phyloP scores from a whole-genome alignment of 1,284 basidiomycete genomes.

The Baeospora myosura region DNA sequence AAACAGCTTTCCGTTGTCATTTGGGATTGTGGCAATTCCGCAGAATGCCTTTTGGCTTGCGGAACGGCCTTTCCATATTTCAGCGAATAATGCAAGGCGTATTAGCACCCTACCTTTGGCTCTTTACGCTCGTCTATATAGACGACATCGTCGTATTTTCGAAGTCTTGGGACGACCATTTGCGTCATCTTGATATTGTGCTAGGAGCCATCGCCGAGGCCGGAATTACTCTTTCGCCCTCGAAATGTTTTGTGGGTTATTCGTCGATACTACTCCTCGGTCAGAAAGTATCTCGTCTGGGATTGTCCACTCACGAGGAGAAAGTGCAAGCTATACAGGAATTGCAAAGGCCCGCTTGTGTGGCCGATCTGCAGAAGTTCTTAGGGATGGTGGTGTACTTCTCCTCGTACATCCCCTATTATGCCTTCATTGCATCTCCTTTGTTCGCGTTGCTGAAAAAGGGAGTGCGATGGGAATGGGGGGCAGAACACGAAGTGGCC shows the following conservation, averaged over 20 bases:
- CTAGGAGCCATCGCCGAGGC: not conserved
- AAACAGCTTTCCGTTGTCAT: conserved; percentile 25
- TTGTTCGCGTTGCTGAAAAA: conserved; percentile 16
- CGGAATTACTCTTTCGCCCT: not conserved
- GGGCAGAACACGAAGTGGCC: conserved; percentile 16
- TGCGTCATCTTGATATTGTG: not conserved
- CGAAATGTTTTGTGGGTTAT: not conserved
- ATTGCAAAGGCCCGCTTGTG: conserved; percentile 14
- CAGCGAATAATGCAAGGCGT: conserved; percentile 26
- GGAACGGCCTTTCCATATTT: conserved; percentile 26
- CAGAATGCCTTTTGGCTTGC: conserved; percentile 27
- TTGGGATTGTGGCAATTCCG: conserved; percentile 25
- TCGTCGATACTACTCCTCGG: not conserved
- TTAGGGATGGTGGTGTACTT: conserved; percentile 28
- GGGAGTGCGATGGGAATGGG: conserved; percentile 17
- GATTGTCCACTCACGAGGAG: conserved; percentile 23
- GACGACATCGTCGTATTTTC: not conserved
- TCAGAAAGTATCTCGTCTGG: conserved; percentile 14
- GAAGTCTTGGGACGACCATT: not conserved
- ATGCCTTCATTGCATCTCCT: conserved; percentile 18
- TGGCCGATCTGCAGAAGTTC: conserved; percentile 16
- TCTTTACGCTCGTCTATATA: not conserved
- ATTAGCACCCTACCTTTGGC: conserved; percentile 15
- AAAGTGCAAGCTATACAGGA: conserved; percentile 23
- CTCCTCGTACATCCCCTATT: conserved; percentile 23